These are phyloP conservation scores for Stylonectria norvegica DNA, from an alignment of 2,329 filamentous ascomycete genomes.

Conservation along the genomic window DNA sequence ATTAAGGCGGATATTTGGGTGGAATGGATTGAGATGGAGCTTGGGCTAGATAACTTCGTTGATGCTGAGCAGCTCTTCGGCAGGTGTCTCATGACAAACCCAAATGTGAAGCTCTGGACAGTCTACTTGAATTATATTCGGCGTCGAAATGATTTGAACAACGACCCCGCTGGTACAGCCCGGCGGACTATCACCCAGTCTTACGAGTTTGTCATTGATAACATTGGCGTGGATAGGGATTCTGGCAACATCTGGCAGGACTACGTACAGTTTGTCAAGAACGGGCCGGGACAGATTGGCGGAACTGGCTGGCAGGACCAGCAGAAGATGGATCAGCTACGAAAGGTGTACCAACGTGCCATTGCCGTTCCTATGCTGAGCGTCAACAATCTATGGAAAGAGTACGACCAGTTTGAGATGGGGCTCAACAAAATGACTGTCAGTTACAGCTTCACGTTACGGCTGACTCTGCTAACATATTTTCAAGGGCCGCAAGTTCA, in stretches of 20 bases:
- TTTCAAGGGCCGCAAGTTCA: slow-evolving; percentile 80
- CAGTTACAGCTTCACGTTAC: slow-evolving; percentile 31
- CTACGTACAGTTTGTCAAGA: slow-evolving; percentile 90
- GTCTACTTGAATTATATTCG: slow-evolving; percentile 95
- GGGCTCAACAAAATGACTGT: slow-evolving; percentile 88
- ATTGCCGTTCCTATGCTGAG: slow-evolving; percentile 82
- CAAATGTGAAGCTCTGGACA: slow-evolving; percentile 85
- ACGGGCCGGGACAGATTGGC: slow-evolving; percentile 78
- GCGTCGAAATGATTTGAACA: slow-evolving; percentile 77
- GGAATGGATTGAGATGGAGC: slow-evolving; percentile 83
- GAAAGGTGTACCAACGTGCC: slow-evolving; percentile 88
- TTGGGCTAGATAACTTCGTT: slow-evolving; percentile 77
- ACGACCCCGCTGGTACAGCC: slow-evolving; percentile 72
- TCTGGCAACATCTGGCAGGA: slow-evolving; percentile 89
- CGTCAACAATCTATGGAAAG: slow-evolving; percentile 86
- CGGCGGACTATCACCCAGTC: slow-evolving; percentile 78
- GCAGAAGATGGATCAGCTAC: slow-evolving; percentile 93
- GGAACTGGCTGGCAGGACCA: slow-evolving; percentile 92
- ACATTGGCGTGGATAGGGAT: slow-evolving; percentile 87
- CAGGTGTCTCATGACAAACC: slow-evolving; percentile 71
- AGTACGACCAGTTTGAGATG: slow-evolving; percentile 97
- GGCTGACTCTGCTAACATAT: slow-evolving; percentile 18
- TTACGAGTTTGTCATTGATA: slow-evolving; percentile 88
- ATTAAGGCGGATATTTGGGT: slow-evolving; percentile 88
- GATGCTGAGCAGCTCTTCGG: slow-evolving; percentile 81